A percentile compares a stretch with the other conserved stretches of the same genome.
phyloP scores from a whole-genome alignment of 345 rosid genomes.

The Xanthoceras sorbifolium region DNA sequence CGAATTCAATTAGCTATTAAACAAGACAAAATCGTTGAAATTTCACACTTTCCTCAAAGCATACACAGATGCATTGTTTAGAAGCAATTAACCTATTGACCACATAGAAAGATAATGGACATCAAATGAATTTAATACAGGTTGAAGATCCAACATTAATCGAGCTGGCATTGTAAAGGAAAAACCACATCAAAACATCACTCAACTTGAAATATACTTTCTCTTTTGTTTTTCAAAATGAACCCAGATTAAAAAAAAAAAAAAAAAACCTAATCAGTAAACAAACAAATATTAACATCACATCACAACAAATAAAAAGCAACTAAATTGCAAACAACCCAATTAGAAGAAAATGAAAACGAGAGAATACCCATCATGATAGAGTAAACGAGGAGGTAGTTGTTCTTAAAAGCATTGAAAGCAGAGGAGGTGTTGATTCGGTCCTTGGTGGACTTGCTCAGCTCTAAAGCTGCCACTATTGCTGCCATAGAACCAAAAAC shows the following conservation, averaged over 20 bases:
- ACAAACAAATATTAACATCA: not conserved
- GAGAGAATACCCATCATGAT: constrained; percentile 69
- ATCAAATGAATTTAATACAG: not conserved
- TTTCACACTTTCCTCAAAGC: not conserved
- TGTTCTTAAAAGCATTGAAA: constrained; percentile 73
- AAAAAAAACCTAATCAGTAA: not conserved
- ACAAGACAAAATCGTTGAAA: not conserved
- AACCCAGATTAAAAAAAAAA: not conserved
- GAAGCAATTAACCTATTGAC: not conserved
- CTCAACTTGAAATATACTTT: not conserved
- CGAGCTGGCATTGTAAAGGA: not conserved
- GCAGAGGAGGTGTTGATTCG: constrained; percentile 56
- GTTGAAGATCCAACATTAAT: not conserved
- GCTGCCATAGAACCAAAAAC: constrained; percentile 59
- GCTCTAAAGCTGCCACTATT: constrained; percentile 55
- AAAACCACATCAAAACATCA: not conserved
- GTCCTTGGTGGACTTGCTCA: constrained; percentile 67
- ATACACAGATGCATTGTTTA: not conserved
- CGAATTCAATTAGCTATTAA: not conserved
- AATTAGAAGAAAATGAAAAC: not conserved
- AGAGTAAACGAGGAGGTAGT: constrained; percentile 71
- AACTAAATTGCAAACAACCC: not conserved
- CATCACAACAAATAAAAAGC: too few species aligned
- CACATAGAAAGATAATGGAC: not conserved
- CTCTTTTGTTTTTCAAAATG: too few species aligned